Base-by-base conservation (phyloP, 306 rosid genomes). In the Quercus agrifolia region DNA sequence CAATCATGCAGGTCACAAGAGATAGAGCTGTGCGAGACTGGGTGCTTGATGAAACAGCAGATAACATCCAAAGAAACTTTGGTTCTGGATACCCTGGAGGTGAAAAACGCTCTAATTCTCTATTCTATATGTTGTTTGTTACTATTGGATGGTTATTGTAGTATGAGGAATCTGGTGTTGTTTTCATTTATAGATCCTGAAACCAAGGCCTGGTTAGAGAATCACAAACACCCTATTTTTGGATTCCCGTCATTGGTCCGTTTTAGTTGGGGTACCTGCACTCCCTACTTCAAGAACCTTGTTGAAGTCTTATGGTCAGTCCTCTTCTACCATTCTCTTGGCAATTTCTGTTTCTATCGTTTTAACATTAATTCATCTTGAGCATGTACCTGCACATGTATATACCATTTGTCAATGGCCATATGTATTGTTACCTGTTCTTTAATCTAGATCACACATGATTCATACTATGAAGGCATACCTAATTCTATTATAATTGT, bases 21-120 rank as follows among this genome's bases (percentile, higher is more conserved):
- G 99, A 94, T 82, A 87, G 77, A 79, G 91, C 97, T 69, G 56
- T 94, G 82, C 83, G 87, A 80, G 95, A 88, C 5, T 94, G 99
- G 97, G 89, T 89, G 83, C 86, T 91, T 64, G 97, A 91, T 74
- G 99, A 94, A 88, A 91, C 95, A 67, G 92, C 93, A 78, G 97
- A 89, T 81, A 87, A 88, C 78, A 78, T 91, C 80, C 88, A 88
- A 23, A 90, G 87, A 77, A 85, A 87, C 79, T 94, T 91, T 86
- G 99, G 99, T 68, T 94, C 97, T 81, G 99, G 99, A 70, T 94
- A 94, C 83, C 97, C 99, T 54, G 99, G 90, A 90, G 98, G 98
- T 93, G 70, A 78, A 82, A 79, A 19, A 33, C 77, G 63, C 66
- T 57, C 28, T 6, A 44, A 44, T 35, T 74, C 74, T 62, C 77